Percentiles rank a stretch among this genome's conserved stretches.
phyloP scores from a whole-genome alignment of 2,329 filamentous ascomycete species.

The Scopulariopsis brevicaulis region DNA sequence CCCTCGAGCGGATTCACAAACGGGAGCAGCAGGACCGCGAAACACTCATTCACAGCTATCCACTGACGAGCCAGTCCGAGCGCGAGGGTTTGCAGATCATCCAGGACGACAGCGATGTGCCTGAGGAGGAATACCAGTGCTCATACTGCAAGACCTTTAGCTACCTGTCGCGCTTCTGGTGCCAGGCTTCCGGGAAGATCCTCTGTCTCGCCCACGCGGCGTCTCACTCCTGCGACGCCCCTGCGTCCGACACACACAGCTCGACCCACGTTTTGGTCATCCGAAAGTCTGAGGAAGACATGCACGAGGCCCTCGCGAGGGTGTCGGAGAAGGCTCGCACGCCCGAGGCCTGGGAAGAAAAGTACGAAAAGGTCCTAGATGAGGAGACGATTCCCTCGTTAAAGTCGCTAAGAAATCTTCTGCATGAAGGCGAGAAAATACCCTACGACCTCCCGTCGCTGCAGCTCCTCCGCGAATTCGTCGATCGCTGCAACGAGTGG shows the following conservation, averaged over 20 bases:
- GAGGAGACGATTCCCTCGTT: conserved; percentile 77
- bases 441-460: conserved; percentile 80
- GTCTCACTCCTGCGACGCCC: conserved; percentile 63
- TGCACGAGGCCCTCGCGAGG: conserved; percentile 58
- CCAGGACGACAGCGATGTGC: conserved; percentile 61
- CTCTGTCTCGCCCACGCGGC: conserved; percentile 78
- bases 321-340: conserved; percentile 77
- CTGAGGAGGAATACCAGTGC: conserved; percentile 90
- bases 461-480: conserved; percentile 72
- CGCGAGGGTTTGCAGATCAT: conserved; percentile 34
- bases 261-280: conserved; percentile 65
- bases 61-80: background rate
- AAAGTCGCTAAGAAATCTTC: conserved; percentile 70
- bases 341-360: conserved; percentile 83
- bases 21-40: conserved; percentile 61
- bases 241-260: conserved; percentile 54
- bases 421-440: conserved; percentile 93
- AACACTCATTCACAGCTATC: conserved; percentile 44
- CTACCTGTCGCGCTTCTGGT: conserved; percentile 85
- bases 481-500: conserved; percentile 95
- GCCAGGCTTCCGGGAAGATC: conserved; percentile 68
- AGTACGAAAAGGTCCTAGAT: conserved; percentile 73
- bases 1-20: conserved; percentile 65
- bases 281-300: conserved; percentile 61
- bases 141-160: conserved; percentile 84